A percentile compares a stretch with the other conserved stretches of the same genome.
Conservation (phyloP, 2,329 filamentous ascomycete species). For the Ascomycota sp. region DNA sequence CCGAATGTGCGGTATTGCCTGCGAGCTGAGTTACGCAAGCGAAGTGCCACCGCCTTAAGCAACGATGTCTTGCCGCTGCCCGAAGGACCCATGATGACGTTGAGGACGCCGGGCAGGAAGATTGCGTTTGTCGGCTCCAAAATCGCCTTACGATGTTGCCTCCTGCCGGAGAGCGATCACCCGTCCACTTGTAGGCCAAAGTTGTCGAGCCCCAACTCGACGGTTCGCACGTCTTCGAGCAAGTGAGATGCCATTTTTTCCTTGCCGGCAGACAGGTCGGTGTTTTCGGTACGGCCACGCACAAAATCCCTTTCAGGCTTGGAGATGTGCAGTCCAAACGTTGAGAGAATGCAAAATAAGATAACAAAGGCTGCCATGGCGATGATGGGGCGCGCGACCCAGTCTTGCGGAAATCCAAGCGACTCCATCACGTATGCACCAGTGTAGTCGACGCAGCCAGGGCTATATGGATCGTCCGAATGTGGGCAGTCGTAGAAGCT, state of each 20-base stretch:
- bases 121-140: slow-evolving; percentile 42
- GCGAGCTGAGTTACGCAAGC: slow-evolving; percentile 36
- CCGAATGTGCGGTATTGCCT: slow-evolving; percentile 41
- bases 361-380: slow-evolving; percentile 37
- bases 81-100: slow-evolving; percentile 62
- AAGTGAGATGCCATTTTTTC: slow-evolving; percentile 39
- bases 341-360: slow-evolving; percentile 38
- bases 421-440: slow-evolving; percentile 46
- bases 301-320: slow-evolving; percentile 49
- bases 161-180: slow-evolving; percentile 27
- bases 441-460: slow-evolving; percentile 43
- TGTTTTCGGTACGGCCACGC: slow-evolving; percentile 32
- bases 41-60: slow-evolving; percentile 47
- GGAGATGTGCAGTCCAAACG: slow-evolving; percentile 37
- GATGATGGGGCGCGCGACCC: slow-evolving; percentile 44
- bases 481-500: slow-evolving; percentile 53
- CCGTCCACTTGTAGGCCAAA: slow-evolving; percentile 46
- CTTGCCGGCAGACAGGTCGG: slow-evolving; percentile 45
- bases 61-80: slow-evolving; percentile 57
- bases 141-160: slow-evolving; percentile 32
- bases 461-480: slow-evolving; percentile 36
- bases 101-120: slow-evolving; percentile 45
- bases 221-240: slow-evolving; percentile 28
- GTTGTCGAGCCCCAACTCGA: slow-evolving; percentile 40
- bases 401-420: slow-evolving; percentile 43